Evolutionary conservation across 306 rosid species (phyloP), one percentile per base, ranked within the genome.

Genomic region (Crotalaria pallida): DNA sequence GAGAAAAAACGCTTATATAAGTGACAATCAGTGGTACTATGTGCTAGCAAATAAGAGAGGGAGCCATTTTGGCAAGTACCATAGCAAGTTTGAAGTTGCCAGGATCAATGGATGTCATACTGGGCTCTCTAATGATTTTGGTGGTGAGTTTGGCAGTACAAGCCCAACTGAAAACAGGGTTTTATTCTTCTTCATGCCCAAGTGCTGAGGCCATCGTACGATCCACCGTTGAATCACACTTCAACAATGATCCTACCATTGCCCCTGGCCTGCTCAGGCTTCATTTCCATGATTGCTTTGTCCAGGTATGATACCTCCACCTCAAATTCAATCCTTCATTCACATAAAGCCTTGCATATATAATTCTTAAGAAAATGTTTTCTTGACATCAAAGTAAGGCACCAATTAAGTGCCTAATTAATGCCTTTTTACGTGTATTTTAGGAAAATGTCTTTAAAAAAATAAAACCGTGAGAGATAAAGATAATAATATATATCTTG

Each of bases 181-280:
- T 84, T 61, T 89, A 89, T 59, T 83, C 89, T 2, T 73, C 58
- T 67, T 76, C 92, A 65, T 92, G 98, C 67, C 92, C 90, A 13
- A 80, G 24, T 44, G 92, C 81, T 2, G 95, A 92, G 82, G 65
- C 65, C 78, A 80, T 79, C 0, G 81, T 92, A 9, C 76, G 89
- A 62, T 87, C 95, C 59, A 84, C 86, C 0, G 90, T 89, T 34
- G 80, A 79, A 79, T 83, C 94, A 17, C 5, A 79, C 81, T 79
- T 71, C 78, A 81, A 63, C 26, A 81, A 79, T 36, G 92, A 88
- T 79, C 91, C 82, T 23, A 69, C 88, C 43, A 53, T 84, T 60
- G 85, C 88, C 8, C 84, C 87, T 33, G 96, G 86, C 49, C 60
- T 92, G 11, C 94, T 87, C 27, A 83, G 88, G 73, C 90, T 89